Evolutionary conservation across 345 rosid species (phyloP).

Genomic region (Balakata baccata): DNA sequence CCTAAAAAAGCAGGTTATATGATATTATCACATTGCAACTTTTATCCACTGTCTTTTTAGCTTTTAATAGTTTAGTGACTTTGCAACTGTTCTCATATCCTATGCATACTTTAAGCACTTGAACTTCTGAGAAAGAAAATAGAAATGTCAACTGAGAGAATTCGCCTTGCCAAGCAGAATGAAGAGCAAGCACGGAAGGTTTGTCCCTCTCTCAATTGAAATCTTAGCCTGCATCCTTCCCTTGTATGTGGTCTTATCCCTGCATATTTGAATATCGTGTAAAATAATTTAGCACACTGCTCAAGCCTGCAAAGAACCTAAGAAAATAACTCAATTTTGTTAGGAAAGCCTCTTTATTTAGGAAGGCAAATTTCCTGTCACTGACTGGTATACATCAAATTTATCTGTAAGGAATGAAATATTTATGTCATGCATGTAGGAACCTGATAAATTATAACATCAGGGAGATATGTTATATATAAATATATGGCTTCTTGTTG

Average conservation of each 20-base stretch:
- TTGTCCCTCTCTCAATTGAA: constrained; percentile 26
- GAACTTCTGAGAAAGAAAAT: constrained; percentile 90
- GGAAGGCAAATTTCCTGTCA: not conserved
- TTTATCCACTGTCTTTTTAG: constrained; percentile 1
- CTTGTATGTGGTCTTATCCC: constrained; percentile 1
- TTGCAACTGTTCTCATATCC: constrained; percentile 22
- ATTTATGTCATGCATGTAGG: not conserved
- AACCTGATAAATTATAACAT: not conserved
- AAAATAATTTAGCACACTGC: not conserved
- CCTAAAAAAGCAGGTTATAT: constrained; percentile 84
- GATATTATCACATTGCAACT: constrained; percentile 5
- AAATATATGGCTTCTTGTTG: not conserved
- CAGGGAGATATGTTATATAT: not conserved
- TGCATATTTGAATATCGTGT: not conserved
- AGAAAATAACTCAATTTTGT: not conserved
- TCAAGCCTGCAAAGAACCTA: not conserved
- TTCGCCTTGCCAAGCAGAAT: constrained; percentile 61
- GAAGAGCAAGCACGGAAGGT: constrained; percentile 87
- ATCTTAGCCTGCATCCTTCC: not conserved
- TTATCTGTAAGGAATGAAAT: not conserved
- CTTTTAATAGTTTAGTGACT: constrained; percentile 21
- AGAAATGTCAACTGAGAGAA: constrained; percentile 67
- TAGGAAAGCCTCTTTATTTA: not conserved
- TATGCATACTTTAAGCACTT: constrained; percentile 46
- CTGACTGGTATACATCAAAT: not conserved